Evolutionary conservation across 208 protist genomes (phyloP).

Genomic region (Leishmania turanica): DNA sequence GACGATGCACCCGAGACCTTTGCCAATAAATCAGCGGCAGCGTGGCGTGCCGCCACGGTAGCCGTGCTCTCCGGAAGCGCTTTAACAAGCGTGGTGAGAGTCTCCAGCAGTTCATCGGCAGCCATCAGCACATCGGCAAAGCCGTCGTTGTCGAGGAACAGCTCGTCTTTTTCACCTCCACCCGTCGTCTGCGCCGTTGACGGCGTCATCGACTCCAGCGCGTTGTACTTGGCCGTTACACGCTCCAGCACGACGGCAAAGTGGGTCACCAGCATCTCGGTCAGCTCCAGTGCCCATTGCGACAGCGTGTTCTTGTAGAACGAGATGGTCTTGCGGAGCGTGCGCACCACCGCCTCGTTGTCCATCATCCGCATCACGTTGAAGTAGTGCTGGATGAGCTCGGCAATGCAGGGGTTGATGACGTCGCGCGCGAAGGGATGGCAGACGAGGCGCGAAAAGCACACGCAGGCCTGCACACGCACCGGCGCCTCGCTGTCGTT

Average conservation of each 20-base stretch:
- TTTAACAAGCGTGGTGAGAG: conserved; percentile 74
- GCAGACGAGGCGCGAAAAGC: conserved; percentile 83
- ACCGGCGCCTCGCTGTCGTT: conserved; percentile 87
- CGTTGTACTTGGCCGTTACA: conserved; percentile 53
- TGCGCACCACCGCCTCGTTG: conserved; percentile 89
- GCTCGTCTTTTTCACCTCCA: neutral
- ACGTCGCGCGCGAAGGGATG: conserved; percentile 68
- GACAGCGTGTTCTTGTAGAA: conserved; percentile 86
- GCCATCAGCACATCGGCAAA: conserved; percentile 70
- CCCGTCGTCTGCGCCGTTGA: neutral
- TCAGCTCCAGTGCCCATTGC: conserved; percentile 85
- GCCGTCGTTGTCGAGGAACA: conserved; percentile 49
- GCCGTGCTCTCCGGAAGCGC: conserved; percentile 50
- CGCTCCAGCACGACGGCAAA: conserved; percentile 64
- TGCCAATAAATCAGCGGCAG: conserved; percentile 7
- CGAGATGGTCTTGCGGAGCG: conserved; percentile 86
- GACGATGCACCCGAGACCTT: conserved; percentile 2
- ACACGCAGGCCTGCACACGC: conserved; percentile 84
- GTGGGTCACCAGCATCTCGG: conserved; percentile 83
- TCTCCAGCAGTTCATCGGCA: conserved; percentile 86
- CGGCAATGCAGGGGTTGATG: conserved; percentile 83
- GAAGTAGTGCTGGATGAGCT: conserved; percentile 93
- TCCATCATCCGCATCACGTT: conserved; percentile 90
- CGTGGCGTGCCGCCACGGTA: conserved; percentile 14
- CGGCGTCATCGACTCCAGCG: conserved; percentile 30